Percentiles rank a stretch among this genome's conserved stretches.
Evolutionary conservation across 1,284 basidiomycete species (phyloP).

Genomic region (Ganoderma boninense): DNA sequence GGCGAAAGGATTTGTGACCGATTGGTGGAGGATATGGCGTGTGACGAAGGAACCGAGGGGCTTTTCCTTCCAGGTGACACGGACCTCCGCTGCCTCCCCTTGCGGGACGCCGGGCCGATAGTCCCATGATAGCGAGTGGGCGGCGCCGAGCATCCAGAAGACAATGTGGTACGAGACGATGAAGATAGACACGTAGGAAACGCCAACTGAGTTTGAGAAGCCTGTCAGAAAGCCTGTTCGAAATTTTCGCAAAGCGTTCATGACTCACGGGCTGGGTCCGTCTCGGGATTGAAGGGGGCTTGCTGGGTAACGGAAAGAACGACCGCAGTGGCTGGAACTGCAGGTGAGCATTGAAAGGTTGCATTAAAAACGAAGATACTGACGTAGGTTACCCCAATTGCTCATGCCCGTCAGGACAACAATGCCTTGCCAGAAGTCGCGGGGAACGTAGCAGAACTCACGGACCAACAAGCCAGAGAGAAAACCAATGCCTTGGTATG

Average conservation of each 20-base stretch:
- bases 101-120: slow-evolving; percentile 48
- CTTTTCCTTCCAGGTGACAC: slow-evolving; percentile 47
- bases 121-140: slow-evolving; percentile 50
- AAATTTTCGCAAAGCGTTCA: neutral
- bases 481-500: slow-evolving; percentile 46
- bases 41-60: slow-evolving; percentile 45
- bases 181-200: slow-evolving; percentile 53
- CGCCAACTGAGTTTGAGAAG: slow-evolving; percentile 40
- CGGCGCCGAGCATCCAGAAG: slow-evolving; percentile 50
- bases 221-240: neutral
- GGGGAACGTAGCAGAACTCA: slow-evolving; percentile 49
- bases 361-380: slow-evolving; percentile 16
- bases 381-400: slow-evolving; percentile 58
- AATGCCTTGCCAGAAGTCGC: slow-evolving; percentile 53
- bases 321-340: slow-evolving; percentile 51
- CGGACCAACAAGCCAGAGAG: slow-evolving; percentile 46
- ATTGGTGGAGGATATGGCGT: slow-evolving; percentile 32
- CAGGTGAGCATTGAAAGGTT: neutral
- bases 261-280: slow-evolving; percentile 51
- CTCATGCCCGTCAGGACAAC: slow-evolving; percentile 50
- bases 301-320: slow-evolving; percentile 55
- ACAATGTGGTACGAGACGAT: slow-evolving; percentile 50
- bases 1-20: slow-evolving; percentile 6
- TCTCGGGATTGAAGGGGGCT: slow-evolving; percentile 53
- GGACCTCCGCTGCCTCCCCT: slow-evolving; percentile 46